Conservation (phyloP, 257 asterid genomes). For the Solanum virginianum region DNA sequence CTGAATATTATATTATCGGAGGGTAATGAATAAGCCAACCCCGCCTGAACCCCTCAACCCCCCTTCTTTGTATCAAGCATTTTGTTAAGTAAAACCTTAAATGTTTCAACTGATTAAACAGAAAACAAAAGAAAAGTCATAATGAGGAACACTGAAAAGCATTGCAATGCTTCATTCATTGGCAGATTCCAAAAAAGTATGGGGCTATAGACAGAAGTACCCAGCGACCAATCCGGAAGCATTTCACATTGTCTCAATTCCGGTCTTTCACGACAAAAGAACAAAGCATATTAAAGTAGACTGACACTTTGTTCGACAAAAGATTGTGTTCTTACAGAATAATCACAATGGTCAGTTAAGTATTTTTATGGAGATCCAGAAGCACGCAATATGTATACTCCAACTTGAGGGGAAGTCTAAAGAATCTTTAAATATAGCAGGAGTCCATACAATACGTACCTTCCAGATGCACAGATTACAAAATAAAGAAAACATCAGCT, state of each 20-base stretch:
- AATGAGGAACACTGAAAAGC: neutral
- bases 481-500: neutral
- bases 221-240: neutral
- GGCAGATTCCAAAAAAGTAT: neutral
- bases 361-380: neutral
- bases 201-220: neutral
- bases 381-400: neutral
- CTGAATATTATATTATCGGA: neutral
- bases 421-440: neutral
- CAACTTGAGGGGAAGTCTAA: neutral
- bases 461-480: neutral
- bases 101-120: neutral
- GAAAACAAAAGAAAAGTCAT: neutral
- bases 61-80: neutral
- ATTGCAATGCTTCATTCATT: neutral
- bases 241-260: neutral
- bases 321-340: neutral
- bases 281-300: neutral
- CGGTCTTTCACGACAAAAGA: neutral
- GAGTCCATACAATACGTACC: neutral
- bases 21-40: neutral
- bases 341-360: neutral
- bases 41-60: neutral
- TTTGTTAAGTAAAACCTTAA: neutral
- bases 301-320: neutral